Evolutionary conservation across 2,329 filamentous ascomycete species (phyloP).

Genomic region (Colletotrichum shisoi): DNA sequence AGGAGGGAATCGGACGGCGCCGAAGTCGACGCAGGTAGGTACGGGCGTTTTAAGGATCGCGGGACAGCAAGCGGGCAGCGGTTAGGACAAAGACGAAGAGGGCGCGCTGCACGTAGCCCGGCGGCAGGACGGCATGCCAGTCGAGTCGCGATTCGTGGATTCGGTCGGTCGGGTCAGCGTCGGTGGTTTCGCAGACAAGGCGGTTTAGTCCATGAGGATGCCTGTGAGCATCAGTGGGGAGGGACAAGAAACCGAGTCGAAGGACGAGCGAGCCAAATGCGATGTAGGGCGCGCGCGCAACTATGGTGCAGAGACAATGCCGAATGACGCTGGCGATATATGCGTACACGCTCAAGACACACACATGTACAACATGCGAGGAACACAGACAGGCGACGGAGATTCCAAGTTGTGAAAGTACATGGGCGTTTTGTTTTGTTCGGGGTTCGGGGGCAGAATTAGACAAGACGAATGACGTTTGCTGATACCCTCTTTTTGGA

Average conservation of each 20-base stretch:
- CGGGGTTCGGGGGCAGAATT: background rate
- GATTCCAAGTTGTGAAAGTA: slow-evolving; percentile 5
- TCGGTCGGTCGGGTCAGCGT: slow-evolving; percentile 1
- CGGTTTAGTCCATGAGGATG: slow-evolving; percentile 13
- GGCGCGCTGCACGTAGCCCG: slow-evolving; percentile 36
- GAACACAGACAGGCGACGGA: background rate
- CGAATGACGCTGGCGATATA: slow-evolving; percentile 19
- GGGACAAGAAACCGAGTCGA: slow-evolving; percentile 16
- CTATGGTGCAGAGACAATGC: slow-evolving; percentile 1
- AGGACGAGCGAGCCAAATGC: slow-evolving; percentile 2
- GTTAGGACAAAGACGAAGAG: slow-evolving; percentile 21
- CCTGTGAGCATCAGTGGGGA: slow-evolving; percentile 16
- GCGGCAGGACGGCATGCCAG: slow-evolving; percentile 38
- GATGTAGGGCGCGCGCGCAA: slow-evolving; percentile 18
- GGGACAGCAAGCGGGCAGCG: slow-evolving; percentile 12
- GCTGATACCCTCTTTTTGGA: background rate
- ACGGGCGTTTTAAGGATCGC: background rate
- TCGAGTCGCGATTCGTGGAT: slow-evolving; percentile 7
- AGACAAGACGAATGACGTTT: background rate
- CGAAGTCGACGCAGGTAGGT: background rate
- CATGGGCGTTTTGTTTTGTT: background rate
- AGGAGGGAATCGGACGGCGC: background rate
- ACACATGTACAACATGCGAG: slow-evolving; percentile 5
- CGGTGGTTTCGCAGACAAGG: background rate
- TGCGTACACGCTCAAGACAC: background rate